Base-by-base conservation (phyloP, 768 basidiomycete genomes). In the Boletus rubroflammeus region DNA sequence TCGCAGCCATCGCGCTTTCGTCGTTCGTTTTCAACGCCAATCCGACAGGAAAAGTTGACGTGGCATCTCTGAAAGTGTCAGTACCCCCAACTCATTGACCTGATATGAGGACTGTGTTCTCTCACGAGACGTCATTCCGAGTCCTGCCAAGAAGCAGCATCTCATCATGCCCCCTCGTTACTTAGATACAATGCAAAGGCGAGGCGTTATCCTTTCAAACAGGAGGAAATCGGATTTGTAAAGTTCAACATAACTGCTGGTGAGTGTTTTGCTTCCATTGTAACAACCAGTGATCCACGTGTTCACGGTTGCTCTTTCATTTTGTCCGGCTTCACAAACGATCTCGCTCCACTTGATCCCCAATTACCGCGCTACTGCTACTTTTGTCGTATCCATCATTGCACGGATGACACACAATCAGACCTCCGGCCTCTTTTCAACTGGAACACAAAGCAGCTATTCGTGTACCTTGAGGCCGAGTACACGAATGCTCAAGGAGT, bases 381-480 rank as follows among this genome's bases (percentile, higher is more conserved):
- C 50, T 21, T 46, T 50, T 46, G 29, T 28, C 53, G 34, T 21
- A 11, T 45, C n/a, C 38, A 13, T 29, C 13, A 47, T 50, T 44
- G 40, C 45, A 40, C 47, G 50, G 25, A 45, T 48, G 51, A 42
- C 26, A 25, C 28, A 35, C 50, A 34, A 23, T 44, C 58, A 93
- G 93, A 96, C 72, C 76, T 96, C 5, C 75, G 81, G 9, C 83
- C 93, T 13, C 76, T 96, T 29, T 96, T 94, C 73, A 76, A 94
- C 72, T 96, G 93, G 93, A 96, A 96, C 71, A 95, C 93, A n/a
- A 96, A 96, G 71, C 93, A 96, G 66, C 66, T 96, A 11, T 95
- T 96, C 68, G 69, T 95, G 13, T 93, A 90, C 64, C 79, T 96
- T 32, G 82, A 85, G 62, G 93, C 90, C 0, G 91, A 95, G 68